Evolutionary conservation across 2,329 filamentous ascomycete genomes (phyloP).

Genomic region (Sarocladium oryzae): DNA sequence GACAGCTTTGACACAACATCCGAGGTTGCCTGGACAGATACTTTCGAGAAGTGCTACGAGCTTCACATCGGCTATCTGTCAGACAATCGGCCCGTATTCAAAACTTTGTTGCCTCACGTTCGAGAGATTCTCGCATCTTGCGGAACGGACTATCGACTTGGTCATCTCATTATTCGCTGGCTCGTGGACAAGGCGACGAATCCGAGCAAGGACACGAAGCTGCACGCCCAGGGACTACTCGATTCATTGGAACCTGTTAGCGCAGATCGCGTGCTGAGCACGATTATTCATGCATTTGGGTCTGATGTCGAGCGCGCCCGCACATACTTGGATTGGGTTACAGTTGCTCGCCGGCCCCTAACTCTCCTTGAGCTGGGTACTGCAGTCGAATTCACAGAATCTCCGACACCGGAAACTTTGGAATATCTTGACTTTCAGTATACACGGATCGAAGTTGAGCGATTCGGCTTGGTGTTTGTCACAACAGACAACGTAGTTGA

Average conservation of each 20-base stretch:
- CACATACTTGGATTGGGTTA: neutral
- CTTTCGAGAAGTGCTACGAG: constrained; percentile 3
- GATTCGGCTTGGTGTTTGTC: neutral
- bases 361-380: neutral
- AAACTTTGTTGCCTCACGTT: neutral
- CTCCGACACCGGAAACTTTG: neutral
- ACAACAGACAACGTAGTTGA: neutral
- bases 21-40: neutral
- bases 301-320: neutral
- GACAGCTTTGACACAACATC: neutral
- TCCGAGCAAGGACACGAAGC: neutral
- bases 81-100: neutral
- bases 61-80: neutral
- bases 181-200: neutral
- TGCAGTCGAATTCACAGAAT: neutral
- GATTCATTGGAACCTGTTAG: neutral
- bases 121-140: neutral
- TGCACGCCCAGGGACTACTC: neutral
- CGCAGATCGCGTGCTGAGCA: neutral
- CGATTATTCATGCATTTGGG: neutral
- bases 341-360: neutral
- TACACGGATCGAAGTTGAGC: neutral
- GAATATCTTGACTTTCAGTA: neutral
- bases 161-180: neutral
- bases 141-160: constrained; percentile 1